Evolutionary conservation across 768 basidiomycete species (phyloP).

Genomic region (Mycena crocata): DNA sequence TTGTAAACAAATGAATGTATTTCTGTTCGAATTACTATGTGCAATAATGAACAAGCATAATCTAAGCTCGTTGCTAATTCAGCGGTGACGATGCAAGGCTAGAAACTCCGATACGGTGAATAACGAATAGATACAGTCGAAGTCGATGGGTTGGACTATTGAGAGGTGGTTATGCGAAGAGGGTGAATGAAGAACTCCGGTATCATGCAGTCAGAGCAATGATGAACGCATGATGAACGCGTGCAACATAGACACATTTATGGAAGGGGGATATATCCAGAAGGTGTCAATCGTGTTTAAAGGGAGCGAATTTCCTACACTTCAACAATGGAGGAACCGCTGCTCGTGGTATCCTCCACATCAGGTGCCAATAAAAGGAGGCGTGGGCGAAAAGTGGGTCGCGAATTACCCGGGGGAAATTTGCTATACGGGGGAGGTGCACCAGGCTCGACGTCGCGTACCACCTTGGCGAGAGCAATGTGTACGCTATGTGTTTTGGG

Average conservation of each 20-base stretch:
- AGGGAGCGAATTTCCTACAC: neutral
- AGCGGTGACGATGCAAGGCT: too few relatives aligned
- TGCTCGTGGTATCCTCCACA: neutral
- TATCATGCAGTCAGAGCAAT: too few relatives aligned
- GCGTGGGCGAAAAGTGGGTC: neutral
- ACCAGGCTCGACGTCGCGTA: neutral
- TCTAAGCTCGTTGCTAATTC: too few relatives aligned
- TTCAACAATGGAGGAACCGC: constrained; percentile 15
- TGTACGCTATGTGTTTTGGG: neutral
- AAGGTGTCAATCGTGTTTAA: neutral
- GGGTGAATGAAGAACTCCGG: too few relatives aligned
- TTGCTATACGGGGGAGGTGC: constrained; percentile 10
- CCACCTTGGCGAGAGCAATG: neutral
- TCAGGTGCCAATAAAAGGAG: neutral
- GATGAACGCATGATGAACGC: too few relatives aligned
- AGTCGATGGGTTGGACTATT: too few relatives aligned
- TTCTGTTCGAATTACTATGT: too few relatives aligned
- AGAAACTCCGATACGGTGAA: too few relatives aligned
- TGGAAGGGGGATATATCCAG: neutral
- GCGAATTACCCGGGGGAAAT: neutral
- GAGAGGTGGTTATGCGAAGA: too few relatives aligned
- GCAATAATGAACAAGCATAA: too few relatives aligned
- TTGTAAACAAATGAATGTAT: too few relatives aligned
- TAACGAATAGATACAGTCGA: too few relatives aligned
- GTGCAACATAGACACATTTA: constrained; percentile 1